Conservation (phyloP, 208 protist species). For the Crithidia sp. region DNA sequence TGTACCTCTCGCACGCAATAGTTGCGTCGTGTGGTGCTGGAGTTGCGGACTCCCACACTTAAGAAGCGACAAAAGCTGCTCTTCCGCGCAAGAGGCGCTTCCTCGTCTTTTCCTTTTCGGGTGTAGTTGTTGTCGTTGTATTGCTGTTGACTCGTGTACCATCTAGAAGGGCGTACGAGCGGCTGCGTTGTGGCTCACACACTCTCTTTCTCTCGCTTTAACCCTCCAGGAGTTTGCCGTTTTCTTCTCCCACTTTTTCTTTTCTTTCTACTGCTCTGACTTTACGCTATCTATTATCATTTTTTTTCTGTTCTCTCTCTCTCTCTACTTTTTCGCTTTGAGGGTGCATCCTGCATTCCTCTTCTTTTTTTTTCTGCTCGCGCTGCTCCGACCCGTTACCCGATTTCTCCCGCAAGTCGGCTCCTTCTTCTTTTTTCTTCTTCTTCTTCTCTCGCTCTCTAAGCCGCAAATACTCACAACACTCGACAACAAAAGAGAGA, state of each 20-base stretch:
- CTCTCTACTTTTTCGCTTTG: neutral
- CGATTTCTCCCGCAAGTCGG: neutral
- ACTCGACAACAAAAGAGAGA: neutral
- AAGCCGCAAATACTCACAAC: neutral
- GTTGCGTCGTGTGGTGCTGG: no score
- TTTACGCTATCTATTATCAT: neutral
- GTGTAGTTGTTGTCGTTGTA: neutral
- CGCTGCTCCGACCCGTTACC: constrained; percentile 11
- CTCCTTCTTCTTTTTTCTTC: constrained; percentile 16
- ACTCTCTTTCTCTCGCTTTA: neutral
- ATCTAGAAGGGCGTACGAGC: no score
- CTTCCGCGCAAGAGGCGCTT: no score
- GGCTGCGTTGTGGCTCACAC: no score
- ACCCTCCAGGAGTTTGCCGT: neutral
- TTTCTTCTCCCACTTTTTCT: neutral
- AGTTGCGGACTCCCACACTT: no score
- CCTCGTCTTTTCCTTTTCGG: neutral
- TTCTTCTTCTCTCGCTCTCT: constrained; percentile 16
- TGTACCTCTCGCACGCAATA: no score
- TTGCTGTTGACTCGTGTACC: no score
- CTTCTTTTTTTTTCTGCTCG: constrained; percentile 1
- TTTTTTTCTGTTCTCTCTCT: neutral
- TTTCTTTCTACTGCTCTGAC: neutral
- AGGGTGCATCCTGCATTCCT: no score
- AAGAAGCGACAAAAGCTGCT: no score